Evolutionary conservation across 148 eudicot species (phyloP).

Genomic region (Polygonum maritimum): DNA sequence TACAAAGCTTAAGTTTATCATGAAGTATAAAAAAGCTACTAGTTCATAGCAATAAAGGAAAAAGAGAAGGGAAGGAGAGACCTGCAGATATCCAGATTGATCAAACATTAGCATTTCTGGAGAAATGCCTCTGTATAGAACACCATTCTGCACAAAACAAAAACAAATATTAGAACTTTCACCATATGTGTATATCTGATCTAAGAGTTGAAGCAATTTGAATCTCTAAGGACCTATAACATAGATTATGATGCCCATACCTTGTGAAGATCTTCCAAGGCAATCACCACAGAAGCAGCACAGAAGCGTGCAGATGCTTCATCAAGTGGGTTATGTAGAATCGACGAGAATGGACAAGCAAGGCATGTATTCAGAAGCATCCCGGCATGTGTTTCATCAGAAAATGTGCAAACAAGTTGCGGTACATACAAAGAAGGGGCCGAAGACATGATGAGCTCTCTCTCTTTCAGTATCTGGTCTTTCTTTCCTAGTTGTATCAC

Average conservation of each 20-base stretch:
- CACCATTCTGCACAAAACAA: conserved; percentile 46
- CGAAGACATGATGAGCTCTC: conserved; percentile 50
- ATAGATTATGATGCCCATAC: conserved; percentile 21
- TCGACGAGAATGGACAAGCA: conserved; percentile 67
- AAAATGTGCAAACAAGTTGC: conserved; percentile 67
- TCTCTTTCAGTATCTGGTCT: conserved; percentile 69
- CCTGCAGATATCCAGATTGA: conserved; percentile 80
- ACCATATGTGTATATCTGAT: no score
- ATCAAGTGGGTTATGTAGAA: conserved; percentile 55
- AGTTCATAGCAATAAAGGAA: background rate
- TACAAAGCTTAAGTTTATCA: background rate
- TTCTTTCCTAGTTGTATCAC: conserved; percentile 70
- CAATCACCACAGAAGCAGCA: conserved; percentile 71
- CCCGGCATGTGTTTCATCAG: conserved; percentile 69
- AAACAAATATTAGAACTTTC: background rate
- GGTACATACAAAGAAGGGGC: conserved; percentile 49
- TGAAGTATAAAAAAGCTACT: background rate
- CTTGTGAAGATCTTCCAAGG: conserved; percentile 75
- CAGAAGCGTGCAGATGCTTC: conserved; percentile 72
- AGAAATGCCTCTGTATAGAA: conserved; percentile 85
- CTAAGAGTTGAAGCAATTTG: no score
- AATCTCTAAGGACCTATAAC: background rate
- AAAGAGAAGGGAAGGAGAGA: conserved; percentile 14
- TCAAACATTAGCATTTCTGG: conserved; percentile 82
- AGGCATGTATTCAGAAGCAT: conserved; percentile 62